Base-by-base conservation (phyloP, 768 basidiomycete genomes). In the Russula compacta region DNA sequence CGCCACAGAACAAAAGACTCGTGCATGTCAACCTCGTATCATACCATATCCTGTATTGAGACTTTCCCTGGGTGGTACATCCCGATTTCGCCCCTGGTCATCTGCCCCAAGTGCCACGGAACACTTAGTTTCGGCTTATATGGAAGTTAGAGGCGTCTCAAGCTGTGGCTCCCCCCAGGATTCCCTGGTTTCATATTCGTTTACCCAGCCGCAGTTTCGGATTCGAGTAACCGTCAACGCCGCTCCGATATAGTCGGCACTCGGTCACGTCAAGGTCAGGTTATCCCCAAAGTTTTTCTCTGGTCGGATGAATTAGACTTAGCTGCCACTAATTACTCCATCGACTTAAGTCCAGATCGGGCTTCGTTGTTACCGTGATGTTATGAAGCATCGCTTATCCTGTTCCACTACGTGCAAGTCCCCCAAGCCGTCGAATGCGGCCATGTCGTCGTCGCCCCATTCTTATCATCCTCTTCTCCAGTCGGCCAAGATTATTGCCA, bases 241-340 rank as follows among this genome's bases (percentile, higher is more conserved):
- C 38, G 10, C 54, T 56, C 60, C 55, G 60, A 61, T 39, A 32
- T 51, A 24, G 33, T 48, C 60, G 60, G 60, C 35, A 33, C 53
- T 51, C 24, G 43, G 49, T 29, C 15, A 52, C 29, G 19, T 57
- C 43, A 44, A 52, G 7, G n/a, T 36, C 15, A 12, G 24, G 24
- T 29, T 52, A 17, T 14, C 33, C 36, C 21, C 17, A 39, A 17
- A 9, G 15, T 36, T 44, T 51, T 33, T 9, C 43, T 17, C 29
- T 15, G 29, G 50, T 52, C 32, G 11, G 50, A 46, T 39, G 24
- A 32, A 55, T 60, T 35, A 48, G 33, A 49, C 47, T 35, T 29
- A n/a, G 19, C 49, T 15, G 46, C 39, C 19, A 47, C 53, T 33
- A 43, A 58, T 35, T 24, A 39, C 35, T 56, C 42, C 50, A 36